Conservation (phyloP, 371 early-diverging fungal species). For the Mortierella sp. region DNA sequence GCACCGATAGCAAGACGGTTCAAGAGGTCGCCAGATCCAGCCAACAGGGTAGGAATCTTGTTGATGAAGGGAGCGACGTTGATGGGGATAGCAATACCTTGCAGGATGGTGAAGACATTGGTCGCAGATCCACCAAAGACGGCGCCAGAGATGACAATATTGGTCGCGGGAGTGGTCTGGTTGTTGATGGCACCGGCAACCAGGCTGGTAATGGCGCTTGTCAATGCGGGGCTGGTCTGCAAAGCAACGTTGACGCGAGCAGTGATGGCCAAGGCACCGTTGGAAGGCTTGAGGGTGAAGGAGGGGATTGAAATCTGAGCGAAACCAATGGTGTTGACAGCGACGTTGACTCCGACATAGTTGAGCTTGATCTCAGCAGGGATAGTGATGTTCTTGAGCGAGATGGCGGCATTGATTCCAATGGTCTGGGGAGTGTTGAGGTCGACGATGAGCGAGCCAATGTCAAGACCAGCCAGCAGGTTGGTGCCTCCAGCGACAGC, state of each 20-base stretch:
- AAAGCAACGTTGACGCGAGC: constrained; percentile 38
- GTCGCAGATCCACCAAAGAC: constrained; percentile 41
- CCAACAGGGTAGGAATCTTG: constrained; percentile 43
- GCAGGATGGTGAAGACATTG: constrained; percentile 47
- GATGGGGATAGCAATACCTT: constrained; percentile 38
- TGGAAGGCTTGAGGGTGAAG: constrained; percentile 37
- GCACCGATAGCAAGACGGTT: constrained; percentile 28
- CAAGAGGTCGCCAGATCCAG: constrained; percentile 24
- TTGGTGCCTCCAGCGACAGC: constrained; percentile 16
- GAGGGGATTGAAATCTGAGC: constrained; percentile 43
- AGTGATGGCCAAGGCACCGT: constrained; percentile 32
- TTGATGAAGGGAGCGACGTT: constrained; percentile 27
- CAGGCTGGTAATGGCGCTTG: constrained; percentile 31
- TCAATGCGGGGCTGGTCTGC: constrained; percentile 28
- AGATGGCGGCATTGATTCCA: constrained; percentile 43
- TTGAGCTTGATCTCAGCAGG: constrained; percentile 55
- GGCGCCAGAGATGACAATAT: constrained; percentile 36
- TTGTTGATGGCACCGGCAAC: constrained; percentile 31
- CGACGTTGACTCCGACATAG: constrained; percentile 50
- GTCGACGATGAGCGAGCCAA: constrained; percentile 41
- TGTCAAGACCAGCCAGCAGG: constrained; percentile 42
- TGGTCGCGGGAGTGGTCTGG: constrained; percentile 31
- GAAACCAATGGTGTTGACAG: constrained; percentile 35
- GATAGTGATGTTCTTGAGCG: constrained; percentile 45
- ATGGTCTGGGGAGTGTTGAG: constrained; percentile 52